Base-by-base conservation (phyloP, 2,329 filamentous ascomycete species). In the Fusarium vanettenii region DNA sequence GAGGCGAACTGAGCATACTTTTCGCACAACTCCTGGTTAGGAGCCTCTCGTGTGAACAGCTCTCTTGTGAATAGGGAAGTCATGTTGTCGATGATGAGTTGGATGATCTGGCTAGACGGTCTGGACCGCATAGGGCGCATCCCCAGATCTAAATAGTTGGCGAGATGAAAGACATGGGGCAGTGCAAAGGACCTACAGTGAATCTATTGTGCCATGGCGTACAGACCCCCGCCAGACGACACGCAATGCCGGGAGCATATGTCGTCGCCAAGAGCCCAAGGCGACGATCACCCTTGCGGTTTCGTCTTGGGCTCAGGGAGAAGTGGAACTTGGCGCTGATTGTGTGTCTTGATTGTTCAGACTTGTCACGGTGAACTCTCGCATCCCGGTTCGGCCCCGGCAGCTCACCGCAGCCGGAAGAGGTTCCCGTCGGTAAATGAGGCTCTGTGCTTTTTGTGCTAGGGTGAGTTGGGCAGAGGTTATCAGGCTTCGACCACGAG, bases 1-100 rank as follows among this genome's bases (percentile, higher is more conserved):
- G 83, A 79, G 31, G 86, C 85, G 74, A 88, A 88, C 50, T 80
- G 76, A 39, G 86, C 87, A 75, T 86, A 86, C 45, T 81, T 75
- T 27, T 74, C 62, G 69, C 84, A 86, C 18, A 85, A 79, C 39
- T 78, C 79, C 6, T 66, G 76, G 63, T 70, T 55, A 6, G 69
- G 64, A 0, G 67, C 76, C 18, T 70, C 65, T 41, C 77, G 67
- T 43, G 61, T 37, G 35, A 77, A 71, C 63, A 77, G 61, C 10
- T 70, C 65, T 41, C 77, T 66, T 43, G 61, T 37, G 35, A 77
- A 71, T 64, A 77, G 61, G 7, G 76, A 77, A 41, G 59, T 29
- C 77, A 79, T 79, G 14, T 50, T 14, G 22, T 67, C 48, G 45
- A 14, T 43, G 11, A 27, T 59, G 67, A 55, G 59, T 59, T 57